Conservation (phyloP, 2,329 filamentous ascomycete species). For the Escovopsis sp. region DNA sequence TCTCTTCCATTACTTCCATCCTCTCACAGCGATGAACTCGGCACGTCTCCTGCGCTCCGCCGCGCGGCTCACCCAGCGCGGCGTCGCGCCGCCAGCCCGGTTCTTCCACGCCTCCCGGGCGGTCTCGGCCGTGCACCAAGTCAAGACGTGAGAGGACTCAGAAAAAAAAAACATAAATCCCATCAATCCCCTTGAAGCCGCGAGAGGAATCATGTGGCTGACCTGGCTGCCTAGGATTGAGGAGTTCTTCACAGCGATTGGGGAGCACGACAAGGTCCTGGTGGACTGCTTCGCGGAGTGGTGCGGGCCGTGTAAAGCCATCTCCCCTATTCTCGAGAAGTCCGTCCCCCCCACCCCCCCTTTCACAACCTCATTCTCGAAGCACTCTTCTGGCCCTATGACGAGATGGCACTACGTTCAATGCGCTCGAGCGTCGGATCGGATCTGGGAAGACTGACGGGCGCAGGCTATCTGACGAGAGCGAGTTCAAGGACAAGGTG, state of each 20-base stretch:
- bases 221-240: constrained; percentile 29
- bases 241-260: constrained; percentile 42
- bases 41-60: background rate
- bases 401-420: too few relatives aligned
- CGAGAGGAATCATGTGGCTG: too few relatives aligned
- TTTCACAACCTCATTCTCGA: background rate
- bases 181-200: too few relatives aligned
- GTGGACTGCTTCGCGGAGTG: constrained; percentile 81
- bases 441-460: background rate
- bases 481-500: constrained; percentile 41
- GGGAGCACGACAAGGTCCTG: constrained; percentile 44
- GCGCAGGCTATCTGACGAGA: constrained; percentile 14
- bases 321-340: constrained; percentile 52
- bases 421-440: background rate
- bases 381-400: too few relatives aligned
- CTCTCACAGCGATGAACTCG: background rate
- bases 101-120: background rate
- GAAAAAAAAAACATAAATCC: too few relatives aligned
- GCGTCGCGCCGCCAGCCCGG: background rate
- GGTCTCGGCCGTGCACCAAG: constrained; percentile 28
- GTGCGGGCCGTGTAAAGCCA: constrained; percentile 90
- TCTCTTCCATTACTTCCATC: too few relatives aligned
- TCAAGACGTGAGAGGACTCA: constrained; percentile 19
- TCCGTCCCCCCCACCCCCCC: constrained; percentile 5
- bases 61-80: background rate